Percentiles rank a stretch among this genome's conserved stretches.
These are phyloP conservation scores for Cytospora chrysosperma DNA, from an alignment of 2,329 filamentous ascomycete genomes.

Conservation along the genomic window DNA sequence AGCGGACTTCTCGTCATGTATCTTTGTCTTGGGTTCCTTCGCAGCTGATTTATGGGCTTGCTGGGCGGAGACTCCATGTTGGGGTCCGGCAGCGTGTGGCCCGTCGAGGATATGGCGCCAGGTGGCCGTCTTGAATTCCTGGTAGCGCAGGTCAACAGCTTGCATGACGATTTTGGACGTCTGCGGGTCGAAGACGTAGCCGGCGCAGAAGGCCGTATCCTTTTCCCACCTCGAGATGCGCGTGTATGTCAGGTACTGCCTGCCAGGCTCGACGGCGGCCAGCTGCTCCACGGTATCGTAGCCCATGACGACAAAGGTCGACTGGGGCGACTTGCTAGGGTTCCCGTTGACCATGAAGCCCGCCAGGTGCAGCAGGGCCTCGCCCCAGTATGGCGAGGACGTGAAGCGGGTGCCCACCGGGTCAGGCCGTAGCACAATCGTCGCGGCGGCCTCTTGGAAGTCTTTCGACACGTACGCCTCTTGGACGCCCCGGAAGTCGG, in stretches of 20 bases:
- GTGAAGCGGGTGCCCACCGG: slow-evolving; percentile 13
- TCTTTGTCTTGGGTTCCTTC: neutral
- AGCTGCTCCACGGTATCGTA: slow-evolving; percentile 25
- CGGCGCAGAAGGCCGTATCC: slow-evolving; percentile 24
- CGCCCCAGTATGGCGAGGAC: slow-evolving; percentile 27
- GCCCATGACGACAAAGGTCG: slow-evolving; percentile 25
- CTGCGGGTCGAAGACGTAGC: slow-evolving; percentile 27
- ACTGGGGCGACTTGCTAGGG: slow-evolving; percentile 12
- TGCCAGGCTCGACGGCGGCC: slow-evolving; percentile 20
- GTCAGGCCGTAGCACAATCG: slow-evolving; percentile 24
- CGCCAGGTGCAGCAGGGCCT: slow-evolving; percentile 27
- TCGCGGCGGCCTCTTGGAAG: slow-evolving; percentile 22
- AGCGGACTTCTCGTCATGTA: neutral
- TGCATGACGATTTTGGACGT: slow-evolving; percentile 21
- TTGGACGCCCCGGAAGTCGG: slow-evolving; percentile 24
- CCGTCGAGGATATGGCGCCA: neutral
- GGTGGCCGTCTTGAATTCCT: slow-evolving; percentile 12
- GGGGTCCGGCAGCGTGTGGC: neutral
- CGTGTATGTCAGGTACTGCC: slow-evolving; percentile 27
- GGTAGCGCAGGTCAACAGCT: slow-evolving; percentile 25
- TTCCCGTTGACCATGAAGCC: slow-evolving; percentile 26
- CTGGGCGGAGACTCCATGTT: neutral
- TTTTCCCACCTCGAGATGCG: slow-evolving; percentile 18
- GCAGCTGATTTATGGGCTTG: neutral
- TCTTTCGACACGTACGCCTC: slow-evolving; percentile 23